A percentile compares a stretch with the other conserved stretches of the same genome.
phyloP scores from a whole-genome alignment of 1,139 yeast genomes.

The Sugiyamaella grinbergsii region DNA sequence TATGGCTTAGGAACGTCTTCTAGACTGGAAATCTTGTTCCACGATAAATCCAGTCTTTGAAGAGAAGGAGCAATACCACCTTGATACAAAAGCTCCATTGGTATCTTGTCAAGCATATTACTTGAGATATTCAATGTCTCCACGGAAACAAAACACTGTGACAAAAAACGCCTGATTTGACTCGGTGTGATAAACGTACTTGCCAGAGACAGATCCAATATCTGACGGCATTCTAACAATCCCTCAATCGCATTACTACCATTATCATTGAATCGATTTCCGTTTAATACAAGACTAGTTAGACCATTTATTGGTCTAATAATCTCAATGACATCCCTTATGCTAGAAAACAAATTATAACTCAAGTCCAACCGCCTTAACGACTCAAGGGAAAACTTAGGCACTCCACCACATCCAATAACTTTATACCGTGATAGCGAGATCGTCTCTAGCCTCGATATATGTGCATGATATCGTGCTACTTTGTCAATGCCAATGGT shows the following conservation, averaged over 20 bases:
- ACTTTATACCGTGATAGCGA: conserved; percentile 50
- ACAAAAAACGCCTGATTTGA: conserved; percentile 39
- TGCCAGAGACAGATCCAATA: conserved; percentile 44
- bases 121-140: conserved; percentile 32
- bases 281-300: conserved; percentile 56
- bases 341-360: conserved; percentile 54
- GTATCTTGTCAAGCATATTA: conserved; percentile 22
- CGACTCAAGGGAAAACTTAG: conserved; percentile 31
- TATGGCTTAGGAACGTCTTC: neutral
- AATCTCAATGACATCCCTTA: conserved; percentile 48
- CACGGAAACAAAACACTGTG: conserved; percentile 50
- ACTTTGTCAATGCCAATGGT: conserved; percentile 66
- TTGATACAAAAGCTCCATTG: conserved; percentile 4
- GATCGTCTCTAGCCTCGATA: conserved; percentile 49
- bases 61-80: conserved; percentile 6
- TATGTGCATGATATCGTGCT: conserved; percentile 51
- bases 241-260: conserved; percentile 1
- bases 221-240: conserved; percentile 12
- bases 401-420: conserved; percentile 4
- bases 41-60: conserved; percentile 16
- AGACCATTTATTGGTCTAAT: conserved; percentile 46
- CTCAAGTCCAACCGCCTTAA: conserved; percentile 59
- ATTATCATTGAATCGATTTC: conserved; percentile 54
- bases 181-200: conserved; percentile 41
- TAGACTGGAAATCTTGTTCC: conserved; percentile 11